Percentiles rank a stretch among this genome's conserved stretches.
phyloP scores from a whole-genome alignment of 345 rosid genomes.

The Melaleuca alternifolia region DNA sequence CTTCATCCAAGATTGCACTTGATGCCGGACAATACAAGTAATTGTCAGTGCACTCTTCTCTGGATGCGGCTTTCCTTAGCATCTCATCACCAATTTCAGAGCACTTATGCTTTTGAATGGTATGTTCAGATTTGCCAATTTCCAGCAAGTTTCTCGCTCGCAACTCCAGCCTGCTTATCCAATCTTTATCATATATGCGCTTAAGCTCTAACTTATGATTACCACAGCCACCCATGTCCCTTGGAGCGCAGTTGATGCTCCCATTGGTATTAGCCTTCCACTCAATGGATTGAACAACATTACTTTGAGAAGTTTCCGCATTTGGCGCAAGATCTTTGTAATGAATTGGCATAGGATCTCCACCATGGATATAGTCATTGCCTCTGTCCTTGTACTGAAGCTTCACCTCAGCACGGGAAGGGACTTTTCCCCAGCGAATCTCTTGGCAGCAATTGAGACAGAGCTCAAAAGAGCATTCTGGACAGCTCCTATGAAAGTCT shows the following conservation, averaged over 20 bases:
- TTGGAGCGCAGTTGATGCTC: constrained; percentile 57
- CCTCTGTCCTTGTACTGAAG: constrained; percentile 41
- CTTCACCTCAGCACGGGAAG: constrained; percentile 28
- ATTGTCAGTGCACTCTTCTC: constrained; percentile 49
- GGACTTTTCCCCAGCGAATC: constrained; percentile 39
- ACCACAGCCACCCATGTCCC: constrained; percentile 74
- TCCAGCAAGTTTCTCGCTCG: constrained; percentile 27
- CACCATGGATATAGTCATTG: constrained; percentile 59
- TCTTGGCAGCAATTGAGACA: constrained; percentile 83
- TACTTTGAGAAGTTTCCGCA: constrained; percentile 9
- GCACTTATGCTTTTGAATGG: constrained; percentile 3
- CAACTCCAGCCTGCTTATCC: constrained; percentile 39
- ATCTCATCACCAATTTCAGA: constrained; percentile 5
- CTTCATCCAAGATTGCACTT: constrained; percentile 20
- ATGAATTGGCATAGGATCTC: constrained; percentile 17
- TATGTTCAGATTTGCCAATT: constrained; percentile 1
- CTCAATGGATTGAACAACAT: constrained; percentile 4
- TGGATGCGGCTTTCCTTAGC: constrained; percentile 41
- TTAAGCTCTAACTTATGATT: constrained; percentile 50
- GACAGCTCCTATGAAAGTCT: constrained; percentile 78
- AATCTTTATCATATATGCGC: constrained; percentile 33
- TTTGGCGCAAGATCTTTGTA: background rate
- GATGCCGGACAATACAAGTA: constrained; percentile 47
- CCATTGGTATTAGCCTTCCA: constrained; percentile 47
- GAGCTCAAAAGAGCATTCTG: constrained; percentile 61